These are phyloP conservation scores for Poronia punctata DNA, from an alignment of 495 filamentous ascomycete genomes.

Conservation along the genomic window DNA sequence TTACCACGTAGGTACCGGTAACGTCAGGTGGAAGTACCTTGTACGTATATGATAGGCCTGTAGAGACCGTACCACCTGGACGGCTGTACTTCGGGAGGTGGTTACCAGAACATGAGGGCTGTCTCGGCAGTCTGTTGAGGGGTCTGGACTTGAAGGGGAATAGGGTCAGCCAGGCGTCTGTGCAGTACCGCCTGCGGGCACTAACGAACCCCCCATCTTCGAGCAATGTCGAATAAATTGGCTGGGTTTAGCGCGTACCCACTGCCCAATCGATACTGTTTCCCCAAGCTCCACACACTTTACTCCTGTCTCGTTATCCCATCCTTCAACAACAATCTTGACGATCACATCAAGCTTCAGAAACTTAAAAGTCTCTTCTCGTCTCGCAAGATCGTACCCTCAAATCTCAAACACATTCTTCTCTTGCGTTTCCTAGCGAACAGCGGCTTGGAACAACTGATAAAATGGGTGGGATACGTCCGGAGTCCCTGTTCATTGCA, in stretches of 20 bases:
- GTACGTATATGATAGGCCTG: too few relatives aligned
- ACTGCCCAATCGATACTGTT: slow-evolving; percentile 7
- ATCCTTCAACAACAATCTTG: too few relatives aligned
- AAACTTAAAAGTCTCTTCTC: not conserved
- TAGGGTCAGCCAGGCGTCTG: too few relatives aligned
- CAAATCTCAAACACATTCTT: too few relatives aligned
- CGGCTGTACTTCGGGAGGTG: slow-evolving; percentile 10
- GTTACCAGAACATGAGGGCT: not conserved
- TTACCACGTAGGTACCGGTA: too few relatives aligned
- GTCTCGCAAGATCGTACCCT: too few relatives aligned
- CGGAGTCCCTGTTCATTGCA: slow-evolving; percentile 2
- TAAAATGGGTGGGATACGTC: slow-evolving; percentile 9
- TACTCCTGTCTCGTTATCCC: slow-evolving; percentile 5
- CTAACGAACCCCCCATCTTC: slow-evolving; percentile 8
- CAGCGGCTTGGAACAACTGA: not conserved
- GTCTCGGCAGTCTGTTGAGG: slow-evolving; percentile 1
- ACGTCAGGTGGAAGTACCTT: too few relatives aligned
- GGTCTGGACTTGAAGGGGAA: too few relatives aligned
- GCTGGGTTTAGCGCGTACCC: slow-evolving; percentile 7
- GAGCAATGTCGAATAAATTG: too few relatives aligned
- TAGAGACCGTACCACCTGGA: not conserved
- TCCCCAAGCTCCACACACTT: slow-evolving; percentile 10
- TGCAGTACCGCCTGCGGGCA: slow-evolving; percentile 3
- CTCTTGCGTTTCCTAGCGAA: too few relatives aligned
- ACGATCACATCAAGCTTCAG: not conserved